Evolutionary conservation across 169 alveolate genomes (phyloP).

Genomic region (Plasmodium malariae): DNA sequence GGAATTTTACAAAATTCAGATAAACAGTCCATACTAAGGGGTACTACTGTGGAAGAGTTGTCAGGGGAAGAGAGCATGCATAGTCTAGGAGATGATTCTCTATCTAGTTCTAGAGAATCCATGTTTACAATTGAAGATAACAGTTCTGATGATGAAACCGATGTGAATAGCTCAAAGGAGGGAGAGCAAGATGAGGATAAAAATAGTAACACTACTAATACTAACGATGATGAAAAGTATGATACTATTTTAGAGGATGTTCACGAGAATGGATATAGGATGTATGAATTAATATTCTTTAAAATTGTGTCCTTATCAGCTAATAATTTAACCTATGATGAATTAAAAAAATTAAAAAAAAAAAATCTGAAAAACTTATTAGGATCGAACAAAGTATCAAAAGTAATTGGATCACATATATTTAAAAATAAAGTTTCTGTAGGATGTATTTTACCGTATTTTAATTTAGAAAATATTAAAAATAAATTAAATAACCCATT

Average conservation of each 20-base stretch:
- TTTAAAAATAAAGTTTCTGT: neutral
- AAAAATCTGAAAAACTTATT: neutral
- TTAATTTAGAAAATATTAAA: constrained; percentile 8
- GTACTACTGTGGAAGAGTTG: too few relatives aligned
- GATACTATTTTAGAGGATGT: constrained; percentile 18
- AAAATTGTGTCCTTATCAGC: constrained; percentile 53
- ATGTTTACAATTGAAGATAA: too few relatives aligned
- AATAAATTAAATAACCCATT: constrained; percentile 32
- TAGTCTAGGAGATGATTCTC: too few relatives aligned
- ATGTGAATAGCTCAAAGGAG: neutral
- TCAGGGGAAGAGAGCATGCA: too few relatives aligned
- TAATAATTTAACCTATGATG: constrained; percentile 18
- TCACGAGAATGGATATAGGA: neutral
- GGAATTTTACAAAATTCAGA: too few relatives aligned
- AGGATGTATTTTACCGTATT: constrained; percentile 44
- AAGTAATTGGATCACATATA: constrained; percentile 24
- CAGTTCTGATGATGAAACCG: neutral
- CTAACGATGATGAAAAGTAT: neutral
- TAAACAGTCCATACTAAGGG: too few relatives aligned
- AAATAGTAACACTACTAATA: neutral
- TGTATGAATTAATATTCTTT: constrained; percentile 48
- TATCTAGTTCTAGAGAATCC: too few relatives aligned
- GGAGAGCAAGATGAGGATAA: neutral
- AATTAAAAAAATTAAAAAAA: neutral
- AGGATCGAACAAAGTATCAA: constrained; percentile 12